Base-by-base conservation (phyloP, 768 basidiomycete species). In the Rhizopogon rudus region DNA sequence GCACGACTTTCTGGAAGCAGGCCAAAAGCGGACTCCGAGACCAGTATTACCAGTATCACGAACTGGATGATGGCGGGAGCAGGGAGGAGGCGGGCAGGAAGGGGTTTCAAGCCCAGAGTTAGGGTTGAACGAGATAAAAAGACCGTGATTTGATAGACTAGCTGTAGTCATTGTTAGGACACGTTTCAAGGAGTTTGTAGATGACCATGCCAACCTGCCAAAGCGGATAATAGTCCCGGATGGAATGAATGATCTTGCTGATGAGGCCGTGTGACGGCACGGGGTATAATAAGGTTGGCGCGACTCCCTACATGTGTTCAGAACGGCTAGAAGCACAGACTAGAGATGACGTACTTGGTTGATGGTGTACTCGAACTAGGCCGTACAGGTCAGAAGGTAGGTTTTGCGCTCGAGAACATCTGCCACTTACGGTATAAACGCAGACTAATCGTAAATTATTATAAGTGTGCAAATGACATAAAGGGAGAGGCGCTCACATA, bases 121-220 rank as follows among this genome's bases (percentile, higher is more conserved):
- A 95, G 88, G 7, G 91, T 88, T 0, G 95, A 96, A 4, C 95
- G 88, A 5, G 95, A 96, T 56, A 98, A 67, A 73, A 98, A 97
- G 44, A 97, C 95, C 41, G 91, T 91, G 20, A 90, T 82, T 76
- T 91, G 91, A 64, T 93, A 93, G 29, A 93, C 83, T 40, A 93
- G 81, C 84, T 91, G 25, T 17, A 17, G 29, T 20, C 12, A 5
- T 51, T 20, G 20, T 54, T 17, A 54, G 6, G 8, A 14, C 25
- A 25, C 17, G 2, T 51, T 29, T 3, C 13, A 13, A 2, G 16
- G 25, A 29, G 16, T 20, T 20, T 28, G 28, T 13, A 13, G 17
- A 29, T 14, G 13, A 29, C 50, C 16, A 22, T 17, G 25, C 44
- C 13, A 10, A 87, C 90, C 85, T 93, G 91, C 91, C 93, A 97